phyloP scores from a whole-genome alignment of 116 monocot genomes.

The Iris pallida region DNA sequence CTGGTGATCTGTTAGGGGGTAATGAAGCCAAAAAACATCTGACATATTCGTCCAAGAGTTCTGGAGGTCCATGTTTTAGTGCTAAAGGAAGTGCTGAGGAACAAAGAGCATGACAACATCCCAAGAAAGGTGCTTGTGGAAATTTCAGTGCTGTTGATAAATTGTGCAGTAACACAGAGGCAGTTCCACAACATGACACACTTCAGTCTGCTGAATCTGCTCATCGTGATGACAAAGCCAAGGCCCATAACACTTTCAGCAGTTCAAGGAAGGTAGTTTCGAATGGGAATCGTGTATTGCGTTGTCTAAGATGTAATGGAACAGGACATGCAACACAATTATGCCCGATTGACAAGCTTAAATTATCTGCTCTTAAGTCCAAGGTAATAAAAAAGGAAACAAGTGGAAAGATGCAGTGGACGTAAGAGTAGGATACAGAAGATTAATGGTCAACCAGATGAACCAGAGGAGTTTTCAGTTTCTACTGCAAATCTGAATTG shows the following conservation, averaged over 20 bases:
- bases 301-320: conserved; percentile 32
- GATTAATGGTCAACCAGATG: conserved; percentile 18
- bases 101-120: conserved; percentile 10
- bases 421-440: conserved; percentile 19
- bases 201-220: conserved; percentile 5
- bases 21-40: conserved; percentile 24
- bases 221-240: conserved; percentile 13
- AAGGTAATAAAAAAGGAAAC: conserved; percentile 17
- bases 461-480: conserved; percentile 14
- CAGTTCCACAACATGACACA: neutral
- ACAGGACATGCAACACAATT: conserved; percentile 21
- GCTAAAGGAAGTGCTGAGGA: conserved; percentile 7
- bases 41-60: conserved; percentile 6
- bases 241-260: conserved; percentile 2
- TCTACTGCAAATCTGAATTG: conserved; percentile 8
- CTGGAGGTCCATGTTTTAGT: conserved; percentile 10
- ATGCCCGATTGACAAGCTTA: conserved; percentile 21
- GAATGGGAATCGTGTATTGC: conserved; percentile 2
- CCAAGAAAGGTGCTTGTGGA: conserved; percentile 4
- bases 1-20: conserved; percentile 18
- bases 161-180: conserved; percentile 11
- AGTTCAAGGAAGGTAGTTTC: conserved; percentile 4
- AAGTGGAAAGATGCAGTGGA: conserved; percentile 58
- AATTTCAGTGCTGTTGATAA: neutral
- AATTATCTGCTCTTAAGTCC: conserved; percentile 17